Evolutionary conservation across 129 eudicot genomes (phyloP), one percentile per base, ranked within the genome.

Genomic region (Deinandra increscens): DNA sequence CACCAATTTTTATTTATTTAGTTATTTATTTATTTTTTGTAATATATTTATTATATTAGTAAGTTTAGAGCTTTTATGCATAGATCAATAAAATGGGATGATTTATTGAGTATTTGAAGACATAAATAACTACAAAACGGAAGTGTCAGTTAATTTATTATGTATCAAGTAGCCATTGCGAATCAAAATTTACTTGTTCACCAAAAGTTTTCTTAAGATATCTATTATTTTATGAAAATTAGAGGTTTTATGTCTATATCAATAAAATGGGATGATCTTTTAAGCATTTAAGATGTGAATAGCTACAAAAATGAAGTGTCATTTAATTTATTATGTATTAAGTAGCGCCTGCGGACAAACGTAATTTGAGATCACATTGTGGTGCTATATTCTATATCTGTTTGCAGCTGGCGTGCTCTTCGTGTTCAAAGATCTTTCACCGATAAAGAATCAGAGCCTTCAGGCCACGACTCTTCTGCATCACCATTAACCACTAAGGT

Each of bases 391-490:
- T 78, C 22, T 79, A 63, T 38, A 18, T 63, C 38, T 11, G 42
- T 37, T n/a, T 73, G 51, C 81, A 94, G 99, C 71, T 94, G 96
- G 97, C 77, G 84, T 71, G 99, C 81, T 79, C 67, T 94, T 66
- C 85, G 99, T 78, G 84, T 89, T 80, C 97, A 94, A 75, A 89
- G 74, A 74, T 23, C 80, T 61, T 33, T 14, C 38, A 39, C 51
- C 11, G 55, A 38, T 54, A 80, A 39, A 50, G 82, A 72, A 51
- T 23, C 75, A 42, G 70, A 68, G 33, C 54, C 70, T 71, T 29
- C 66, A 58, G 48, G 45, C 12, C 68, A 76, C 14, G 67, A 77
- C 15, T 55, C 82, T 64, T 72, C 78, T 29, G 17, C 39, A 44
- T 64, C 84, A 56, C 69, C 64, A 69, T 76, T 78, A 56, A 75